These are phyloP conservation scores for Pichia terricola DNA, from an alignment of 1,139 yeast genomes.

Conservation along the genomic window DNA sequence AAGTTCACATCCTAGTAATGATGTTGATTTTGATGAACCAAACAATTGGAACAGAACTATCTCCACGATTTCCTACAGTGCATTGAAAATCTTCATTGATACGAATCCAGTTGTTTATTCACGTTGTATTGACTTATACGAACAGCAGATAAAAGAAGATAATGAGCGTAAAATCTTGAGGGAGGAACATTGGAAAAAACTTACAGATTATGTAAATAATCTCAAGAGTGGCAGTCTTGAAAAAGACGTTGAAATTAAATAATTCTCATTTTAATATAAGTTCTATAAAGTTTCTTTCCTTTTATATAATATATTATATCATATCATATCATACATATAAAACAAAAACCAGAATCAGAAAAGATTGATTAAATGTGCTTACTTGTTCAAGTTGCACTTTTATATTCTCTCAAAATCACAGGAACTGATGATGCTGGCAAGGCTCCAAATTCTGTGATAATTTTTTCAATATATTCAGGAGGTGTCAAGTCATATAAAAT, in stretches of 20 bases:
- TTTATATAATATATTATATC: not conserved
- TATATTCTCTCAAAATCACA: conserved; percentile 87
- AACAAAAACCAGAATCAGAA: too few relatives aligned
- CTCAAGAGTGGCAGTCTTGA: conserved; percentile 24
- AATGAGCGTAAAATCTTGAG: conserved; percentile 51
- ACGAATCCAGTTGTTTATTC: conserved; percentile 87
- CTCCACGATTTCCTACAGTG: conserved; percentile 82
- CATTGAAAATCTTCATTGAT: conserved; percentile 87
- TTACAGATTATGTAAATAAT: conserved; percentile 51
- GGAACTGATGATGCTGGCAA: conserved; percentile 97
- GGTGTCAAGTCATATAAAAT: conserved; percentile 93
- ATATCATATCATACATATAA: too few relatives aligned
- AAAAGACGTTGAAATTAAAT: conserved; percentile 22
- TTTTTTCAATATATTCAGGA: conserved; percentile 86
- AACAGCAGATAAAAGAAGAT: conserved; percentile 63
- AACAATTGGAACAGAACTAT: conserved; percentile 81
- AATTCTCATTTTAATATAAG: not conserved
- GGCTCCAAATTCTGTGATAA: conserved; percentile 92
- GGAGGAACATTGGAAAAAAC: conserved; percentile 65
- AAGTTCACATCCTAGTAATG: not conserved
- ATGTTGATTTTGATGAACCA: conserved; percentile 22
- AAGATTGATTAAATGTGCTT: too few relatives aligned
- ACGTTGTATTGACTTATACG: conserved; percentile 80
- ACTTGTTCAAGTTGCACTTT: conserved; percentile 30
- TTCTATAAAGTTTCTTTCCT: too few relatives aligned